These are phyloP conservation scores for Pulveroboletus ravenelii DNA, from an alignment of 768 basidiomycete species.

Conservation along the genomic window DNA sequence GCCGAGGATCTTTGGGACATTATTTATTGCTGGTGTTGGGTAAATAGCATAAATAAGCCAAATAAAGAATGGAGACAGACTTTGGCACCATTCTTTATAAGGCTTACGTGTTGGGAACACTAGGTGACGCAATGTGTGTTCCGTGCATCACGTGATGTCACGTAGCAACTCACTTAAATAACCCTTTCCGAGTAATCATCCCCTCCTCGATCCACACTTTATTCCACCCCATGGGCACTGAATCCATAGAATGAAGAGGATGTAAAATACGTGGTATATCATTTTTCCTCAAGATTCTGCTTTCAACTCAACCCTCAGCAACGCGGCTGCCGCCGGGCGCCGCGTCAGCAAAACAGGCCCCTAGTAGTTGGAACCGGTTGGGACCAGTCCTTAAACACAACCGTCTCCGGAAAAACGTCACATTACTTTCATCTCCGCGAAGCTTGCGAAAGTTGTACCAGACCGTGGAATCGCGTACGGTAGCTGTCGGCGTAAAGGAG, in stretches of 20 bases:
- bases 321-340: too few species aligned
- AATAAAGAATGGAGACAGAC: too few species aligned
- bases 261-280: constrained; percentile 18
- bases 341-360: too few species aligned
- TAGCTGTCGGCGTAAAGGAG: constrained; percentile 48
- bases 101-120: too few species aligned
- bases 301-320: background rate
- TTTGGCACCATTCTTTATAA: too few species aligned
- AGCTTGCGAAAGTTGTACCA: constrained; percentile 38
- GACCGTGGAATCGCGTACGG: constrained; percentile 38
- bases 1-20: too few species aligned
- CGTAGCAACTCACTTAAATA: background rate
- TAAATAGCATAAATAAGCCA: too few species aligned
- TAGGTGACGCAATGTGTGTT: background rate
- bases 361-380: too few species aligned
- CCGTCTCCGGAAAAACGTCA: background rate
- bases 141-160: constrained; percentile 16
- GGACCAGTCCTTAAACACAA: too few species aligned
- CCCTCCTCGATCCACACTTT: background rate
- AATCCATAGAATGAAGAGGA: constrained; percentile 9
- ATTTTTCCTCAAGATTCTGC: background rate
- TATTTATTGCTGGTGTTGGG: too few species aligned
- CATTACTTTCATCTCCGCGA: constrained; percentile 23
- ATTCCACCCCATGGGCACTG: background rate
- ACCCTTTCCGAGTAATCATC: background rate